Evolutionary conservation across 352 stramenopile species (phyloP).

Genomic region (Porosira glacialis): DNA sequence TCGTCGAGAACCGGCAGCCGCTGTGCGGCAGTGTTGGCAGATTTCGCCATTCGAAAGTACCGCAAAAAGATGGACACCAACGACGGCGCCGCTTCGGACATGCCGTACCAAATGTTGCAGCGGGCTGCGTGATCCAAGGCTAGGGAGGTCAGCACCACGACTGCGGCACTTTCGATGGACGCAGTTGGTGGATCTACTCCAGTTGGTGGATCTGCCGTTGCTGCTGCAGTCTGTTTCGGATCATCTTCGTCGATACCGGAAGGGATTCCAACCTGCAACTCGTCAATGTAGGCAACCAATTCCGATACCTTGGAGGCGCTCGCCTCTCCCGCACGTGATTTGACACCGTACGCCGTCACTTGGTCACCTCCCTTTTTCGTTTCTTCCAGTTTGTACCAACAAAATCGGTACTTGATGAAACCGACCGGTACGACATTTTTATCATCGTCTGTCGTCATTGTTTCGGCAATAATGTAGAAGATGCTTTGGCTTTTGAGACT

Average conservation of each 20-base stretch:
- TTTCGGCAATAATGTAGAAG: constrained; percentile 49
- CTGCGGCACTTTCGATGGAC: constrained; percentile 9
- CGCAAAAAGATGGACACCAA: constrained; percentile 43
- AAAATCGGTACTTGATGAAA: constrained; percentile 58
- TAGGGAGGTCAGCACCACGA: constrained; percentile 55
- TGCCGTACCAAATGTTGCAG: constrained; percentile 60
- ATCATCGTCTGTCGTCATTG: constrained; percentile 1
- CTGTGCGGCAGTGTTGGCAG: constrained; percentile 2
- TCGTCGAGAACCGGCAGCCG: too few species aligned
- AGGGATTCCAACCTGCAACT: constrained; percentile 17
- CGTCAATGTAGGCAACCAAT: constrained; percentile 51
- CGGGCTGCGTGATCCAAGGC: constrained; percentile 60
- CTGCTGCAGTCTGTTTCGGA: neutral
- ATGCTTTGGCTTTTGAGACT: constrained; percentile 24
- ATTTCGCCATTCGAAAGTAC: constrained; percentile 64
- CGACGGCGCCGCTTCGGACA: constrained; percentile 42
- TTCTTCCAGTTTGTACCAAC: constrained; percentile 51
- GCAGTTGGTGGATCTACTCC: neutral
- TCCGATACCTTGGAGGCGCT: constrained; percentile 39
- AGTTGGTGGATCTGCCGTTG: neutral
- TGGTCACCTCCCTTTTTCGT: constrained; percentile 39
- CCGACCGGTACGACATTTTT: constrained; percentile 16
- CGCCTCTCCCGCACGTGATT: too few species aligned
- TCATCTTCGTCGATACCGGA: neutral
- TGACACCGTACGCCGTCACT: too few species aligned